phyloP scores from a whole-genome alignment of 495 filamentous ascomycete genomes.

The Penicillium subrubescens region DNA sequence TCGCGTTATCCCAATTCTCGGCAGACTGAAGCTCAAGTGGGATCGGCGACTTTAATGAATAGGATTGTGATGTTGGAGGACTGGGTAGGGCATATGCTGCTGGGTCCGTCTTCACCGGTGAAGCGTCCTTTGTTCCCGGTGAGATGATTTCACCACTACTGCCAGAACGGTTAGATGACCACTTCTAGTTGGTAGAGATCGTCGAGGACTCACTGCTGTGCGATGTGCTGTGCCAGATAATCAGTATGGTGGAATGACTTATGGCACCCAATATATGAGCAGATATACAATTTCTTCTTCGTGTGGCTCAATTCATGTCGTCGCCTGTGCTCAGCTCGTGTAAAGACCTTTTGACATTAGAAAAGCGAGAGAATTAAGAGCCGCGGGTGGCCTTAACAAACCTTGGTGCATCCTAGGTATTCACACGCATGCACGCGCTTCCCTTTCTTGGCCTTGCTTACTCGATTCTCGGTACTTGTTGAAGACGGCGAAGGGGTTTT shows the following conservation, averaged over 20 bases:
- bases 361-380: conserved; percentile 58
- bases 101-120: background rate
- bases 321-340: conserved; percentile 71
- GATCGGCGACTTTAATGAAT: background rate
- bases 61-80: background rate
- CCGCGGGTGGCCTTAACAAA: conserved; percentile 36
- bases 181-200: background rate
- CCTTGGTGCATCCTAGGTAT: conserved; percentile 61
- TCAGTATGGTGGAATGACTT: conserved; percentile 25
- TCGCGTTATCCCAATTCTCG: background rate
- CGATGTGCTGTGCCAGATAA: conserved; percentile 22
- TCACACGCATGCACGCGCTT: conserved; percentile 75
- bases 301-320: conserved; percentile 23
- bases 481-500: conserved; percentile 50
- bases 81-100: background rate
- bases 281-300: conserved; percentile 15
- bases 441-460: conserved; percentile 81
- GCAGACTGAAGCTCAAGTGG: background rate
- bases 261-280: conserved; percentile 15
- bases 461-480: conserved; percentile 61
- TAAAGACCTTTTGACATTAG: conserved; percentile 61
- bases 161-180: background rate
- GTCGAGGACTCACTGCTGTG: conserved; percentile 15
- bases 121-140: background rate
- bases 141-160: conserved; percentile 2